Percentiles rank a stretch among this genome's conserved stretches.
Evolutionary conservation across 208 protist species (phyloP).

Genomic region (Acanthamoeba culbertsoni): DNA sequence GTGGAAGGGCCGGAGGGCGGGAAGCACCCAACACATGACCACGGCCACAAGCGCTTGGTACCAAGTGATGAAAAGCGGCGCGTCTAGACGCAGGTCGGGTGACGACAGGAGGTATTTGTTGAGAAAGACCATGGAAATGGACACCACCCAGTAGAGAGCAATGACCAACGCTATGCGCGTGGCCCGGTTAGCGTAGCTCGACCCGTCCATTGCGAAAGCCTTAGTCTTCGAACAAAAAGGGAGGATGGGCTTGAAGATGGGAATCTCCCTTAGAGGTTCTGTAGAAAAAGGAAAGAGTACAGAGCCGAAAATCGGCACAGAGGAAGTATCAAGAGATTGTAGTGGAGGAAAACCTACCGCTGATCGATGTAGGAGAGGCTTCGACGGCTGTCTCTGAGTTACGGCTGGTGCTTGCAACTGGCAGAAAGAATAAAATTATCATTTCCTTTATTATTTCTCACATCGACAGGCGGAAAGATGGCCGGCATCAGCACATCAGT

Average conservation of each 20-base stretch:
- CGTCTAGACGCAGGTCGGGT: neutral
- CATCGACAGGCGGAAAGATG: neutral
- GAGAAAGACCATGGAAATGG: slow-evolving; percentile 70
- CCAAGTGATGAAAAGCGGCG: slow-evolving; percentile 63
- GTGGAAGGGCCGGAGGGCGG: neutral
- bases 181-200: neutral
- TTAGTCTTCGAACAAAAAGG: no score
- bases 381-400: no score
- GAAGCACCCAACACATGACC: neutral
- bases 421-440: no score
- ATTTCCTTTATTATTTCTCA: neutral
- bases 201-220: neutral
- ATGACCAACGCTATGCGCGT: neutral
- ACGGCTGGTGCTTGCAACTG: no score
- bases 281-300: no score
- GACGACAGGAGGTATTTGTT: slow-evolving; percentile 73
- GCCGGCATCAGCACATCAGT: slow-evolving; percentile 74
- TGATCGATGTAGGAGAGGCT: no score
- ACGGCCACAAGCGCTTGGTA: slow-evolving; percentile 24
- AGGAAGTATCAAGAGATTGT: no score
- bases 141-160: slow-evolving; percentile 66
- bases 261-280: no score
- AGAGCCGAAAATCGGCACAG: no score
- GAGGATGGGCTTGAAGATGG: no score
- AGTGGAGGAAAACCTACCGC: no score